Conservation (phyloP, 305 asterid species). For the Euphrasia arctica region DNA sequence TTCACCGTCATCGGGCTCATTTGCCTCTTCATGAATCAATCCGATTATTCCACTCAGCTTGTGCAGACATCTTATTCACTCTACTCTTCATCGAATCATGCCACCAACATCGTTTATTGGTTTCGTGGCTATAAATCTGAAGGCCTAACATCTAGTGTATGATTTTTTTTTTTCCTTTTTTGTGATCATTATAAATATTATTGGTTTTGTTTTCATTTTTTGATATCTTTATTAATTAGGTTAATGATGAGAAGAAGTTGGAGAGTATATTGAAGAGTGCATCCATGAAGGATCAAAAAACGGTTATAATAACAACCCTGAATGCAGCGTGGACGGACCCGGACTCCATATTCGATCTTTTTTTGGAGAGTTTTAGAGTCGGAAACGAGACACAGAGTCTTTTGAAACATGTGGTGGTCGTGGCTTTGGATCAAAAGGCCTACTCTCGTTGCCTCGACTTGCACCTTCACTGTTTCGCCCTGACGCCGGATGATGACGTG, state of each 20-base stretch:
- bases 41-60: slow-evolving; percentile 17
- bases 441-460: slow-evolving; percentile 31
- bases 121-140: not conserved
- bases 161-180: not conserved
- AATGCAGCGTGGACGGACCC: slow-evolving; percentile 48
- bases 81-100: not conserved
- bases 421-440: slow-evolving; percentile 38
- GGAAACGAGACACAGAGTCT: slow-evolving; percentile 36
- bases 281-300: slow-evolving; percentile 29
- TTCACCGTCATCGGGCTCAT: slow-evolving; percentile 12
- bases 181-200: not conserved
- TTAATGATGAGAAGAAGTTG: slow-evolving; percentile 21
- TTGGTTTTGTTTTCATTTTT: not conserved
- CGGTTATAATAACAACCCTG: slow-evolving; percentile 44
- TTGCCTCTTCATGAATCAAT: slow-evolving; percentile 10
- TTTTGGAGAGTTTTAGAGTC: slow-evolving; percentile 38
- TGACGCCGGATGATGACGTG: slow-evolving; percentile 26
- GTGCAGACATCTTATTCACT: slow-evolving; percentile 14
- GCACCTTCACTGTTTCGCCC: slow-evolving; percentile 33
- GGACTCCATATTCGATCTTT: slow-evolving; percentile 38
- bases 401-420: slow-evolving; percentile 37
- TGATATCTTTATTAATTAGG: not conserved
- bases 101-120: not conserved
- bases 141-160: not conserved
- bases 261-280: slow-evolving; percentile 29